Evolutionary conservation across 78 protist genomes (phyloP).

Genomic region (slime mould (Dictyostelium discoideum)): dicty_2.7 NC_007091.3:1472501-1473000

Average conservation of each 20-base stretch:
- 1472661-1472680: constrained; percentile 94
- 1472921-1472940: constrained; percentile 98
- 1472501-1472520: constrained; percentile 97
- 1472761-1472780: constrained; percentile 91
- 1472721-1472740: constrained; percentile 96
- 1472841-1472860: constrained; percentile 93
- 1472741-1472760: constrained; percentile 95
- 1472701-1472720: constrained; percentile 99
- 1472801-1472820: constrained; percentile 95
- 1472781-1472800: constrained; percentile 97
- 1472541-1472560: constrained; percentile 96
- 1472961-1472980: constrained; percentile 97
- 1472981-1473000: constrained; percentile 99
- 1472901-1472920: constrained; percentile 93
- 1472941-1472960: constrained; percentile 99
- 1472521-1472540: constrained; percentile 98
- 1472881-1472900: constrained; percentile 95
- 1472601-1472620: constrained; percentile 96
- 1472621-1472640: constrained; percentile 97
- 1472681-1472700: constrained; percentile 98
- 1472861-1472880: constrained; percentile 96
- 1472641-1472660: constrained; percentile 98
- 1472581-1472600: constrained; percentile 98
- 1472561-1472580: constrained; percentile 95
- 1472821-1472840: constrained; percentile 94